phyloP scores from a whole-genome alignment of 768 basidiomycete genomes.

The Amanita inopinata region DNA sequence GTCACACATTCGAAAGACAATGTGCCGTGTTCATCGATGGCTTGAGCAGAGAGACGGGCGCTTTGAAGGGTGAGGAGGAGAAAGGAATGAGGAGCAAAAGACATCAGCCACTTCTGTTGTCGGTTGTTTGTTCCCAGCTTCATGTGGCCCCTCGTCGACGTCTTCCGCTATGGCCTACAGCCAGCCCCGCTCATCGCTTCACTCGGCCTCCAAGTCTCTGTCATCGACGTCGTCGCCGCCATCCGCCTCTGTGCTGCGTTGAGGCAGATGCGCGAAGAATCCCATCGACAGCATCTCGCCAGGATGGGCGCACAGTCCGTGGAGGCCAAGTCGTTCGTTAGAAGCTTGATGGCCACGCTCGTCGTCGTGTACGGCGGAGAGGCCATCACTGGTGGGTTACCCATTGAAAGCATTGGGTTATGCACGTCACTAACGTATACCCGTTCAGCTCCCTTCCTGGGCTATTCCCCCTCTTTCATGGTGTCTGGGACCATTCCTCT shows the following conservation, averaged over 20 bases:
- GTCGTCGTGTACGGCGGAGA: constrained; percentile 77
- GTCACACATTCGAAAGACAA: constrained; percentile 59
- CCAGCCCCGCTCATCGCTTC: constrained; percentile 61
- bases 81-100: background rate
- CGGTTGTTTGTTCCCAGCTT: background rate
- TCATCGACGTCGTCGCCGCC: constrained; percentile 59
- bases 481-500: constrained; percentile 55
- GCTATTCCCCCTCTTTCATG: constrained; percentile 71
- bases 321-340: constrained; percentile 47
- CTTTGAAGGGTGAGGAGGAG: background rate
- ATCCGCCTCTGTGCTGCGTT: constrained; percentile 62
- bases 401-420: constrained; percentile 2
- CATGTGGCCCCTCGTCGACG: constrained; percentile 35
- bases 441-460: constrained; percentile 49
- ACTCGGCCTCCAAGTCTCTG: constrained; percentile 49
- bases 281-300: constrained; percentile 33
- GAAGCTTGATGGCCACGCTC: constrained; percentile 46
- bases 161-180: constrained; percentile 42
- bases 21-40: constrained; percentile 23
- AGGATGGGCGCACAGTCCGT: constrained; percentile 25
- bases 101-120: no score
- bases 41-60: background rate
- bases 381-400: constrained; percentile 46
- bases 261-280: constrained; percentile 52
- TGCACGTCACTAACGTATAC: constrained; percentile 3